Evolutionary conservation across 192 early-diverging fungal genomes (phyloP), one percentile per base, ranked within the genome.

Genomic region (Borealophlyctis nickersoniae): DNA sequence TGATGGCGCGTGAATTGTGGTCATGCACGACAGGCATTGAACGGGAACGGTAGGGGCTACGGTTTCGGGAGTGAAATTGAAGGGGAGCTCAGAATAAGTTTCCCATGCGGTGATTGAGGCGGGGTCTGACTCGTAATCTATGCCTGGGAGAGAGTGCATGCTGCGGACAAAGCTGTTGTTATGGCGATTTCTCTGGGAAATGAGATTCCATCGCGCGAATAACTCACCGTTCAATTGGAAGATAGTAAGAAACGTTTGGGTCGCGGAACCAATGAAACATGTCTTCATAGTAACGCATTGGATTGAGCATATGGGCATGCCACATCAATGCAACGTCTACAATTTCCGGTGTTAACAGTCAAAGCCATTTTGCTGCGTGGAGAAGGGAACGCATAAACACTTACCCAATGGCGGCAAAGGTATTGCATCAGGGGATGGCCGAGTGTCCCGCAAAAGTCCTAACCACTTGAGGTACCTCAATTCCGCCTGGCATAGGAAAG

Each of bases 261-360:
- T 62, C 60, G 29, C 71, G 56, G 56, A 78, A 82, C 23, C 80
- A 66, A 49, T 73, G 77, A 61, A 78, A 71, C 33, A 72, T 73
- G 70, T 87, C 86, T 36, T 87, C 82, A 35, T 81, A 66, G 73
- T 87, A 87, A 22, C 77, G 70, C 28, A 77, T 63, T 0, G 84
- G 84, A 4, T 72, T 72, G 16, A 87, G 65, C 77, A 82, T 77
- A 62, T 87, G 86, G 4, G 65, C 48, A 56, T 83, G 83, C 86
- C 86, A 87, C 66, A 87, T 81, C 56, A 76, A 60, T 0, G 79
- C 78, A n/a, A 87, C 81, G 70, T 85, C 82, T 81, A 28, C 0
- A n/a, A n/a, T n/a, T n/a, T n/a, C n/a, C n/a, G n/a, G n/a, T n/a
- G n/a, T n/a, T n/a, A 14, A 69, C 31, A 63, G 11, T 52, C 14